A percentile compares a stretch with the other conserved stretches of the same genome.
Conservation (phyloP, 108 stramenopile genomes). For the Pseudonitzschia delicatissima region DNA sequence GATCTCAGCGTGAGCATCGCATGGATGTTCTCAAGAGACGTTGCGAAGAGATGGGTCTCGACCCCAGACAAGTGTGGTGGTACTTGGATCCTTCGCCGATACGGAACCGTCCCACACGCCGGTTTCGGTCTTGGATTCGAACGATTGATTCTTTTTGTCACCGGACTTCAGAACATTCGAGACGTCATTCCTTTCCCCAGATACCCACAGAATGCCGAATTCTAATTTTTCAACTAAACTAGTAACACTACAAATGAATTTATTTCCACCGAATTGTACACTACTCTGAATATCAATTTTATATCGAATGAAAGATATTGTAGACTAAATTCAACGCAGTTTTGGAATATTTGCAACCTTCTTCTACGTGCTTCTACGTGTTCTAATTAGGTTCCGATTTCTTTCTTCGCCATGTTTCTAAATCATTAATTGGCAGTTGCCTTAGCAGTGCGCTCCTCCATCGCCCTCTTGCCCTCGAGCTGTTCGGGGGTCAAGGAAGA, state of each 20-base stretch:
- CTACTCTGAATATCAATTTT: too few species aligned
- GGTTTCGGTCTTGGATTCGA: slow-evolving; percentile 97
- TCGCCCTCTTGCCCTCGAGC: slow-evolving; percentile 70
- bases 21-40: slow-evolving; percentile 69
- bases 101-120: slow-evolving; percentile 90
- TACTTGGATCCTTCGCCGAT: slow-evolving; percentile 89
- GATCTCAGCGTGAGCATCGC: slow-evolving; percentile 89
- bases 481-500: slow-evolving; percentile 54
- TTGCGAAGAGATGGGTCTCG: slow-evolving; percentile 53
- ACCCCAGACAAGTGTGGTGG: slow-evolving; percentile 73
- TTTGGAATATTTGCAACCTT: too few species aligned
- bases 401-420: too few species aligned
- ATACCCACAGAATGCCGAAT: slow-evolving; percentile 9
- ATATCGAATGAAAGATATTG: too few species aligned
- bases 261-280: too few species aligned
- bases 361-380: too few species aligned
- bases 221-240: too few species aligned
- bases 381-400: too few species aligned
- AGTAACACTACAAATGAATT: too few species aligned
- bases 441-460: slow-evolving; percentile 68
- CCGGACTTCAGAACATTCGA: slow-evolving; percentile 85
- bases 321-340: too few species aligned
- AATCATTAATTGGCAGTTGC: too few species aligned
- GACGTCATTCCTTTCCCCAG: slow-evolving; percentile 95
- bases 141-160: slow-evolving; percentile 81